A percentile compares a stretch with the other conserved stretches of the same genome.
Evolutionary conservation across 805 yeast species (phyloP).

Genomic region (Lipomyces kockii): DNA sequence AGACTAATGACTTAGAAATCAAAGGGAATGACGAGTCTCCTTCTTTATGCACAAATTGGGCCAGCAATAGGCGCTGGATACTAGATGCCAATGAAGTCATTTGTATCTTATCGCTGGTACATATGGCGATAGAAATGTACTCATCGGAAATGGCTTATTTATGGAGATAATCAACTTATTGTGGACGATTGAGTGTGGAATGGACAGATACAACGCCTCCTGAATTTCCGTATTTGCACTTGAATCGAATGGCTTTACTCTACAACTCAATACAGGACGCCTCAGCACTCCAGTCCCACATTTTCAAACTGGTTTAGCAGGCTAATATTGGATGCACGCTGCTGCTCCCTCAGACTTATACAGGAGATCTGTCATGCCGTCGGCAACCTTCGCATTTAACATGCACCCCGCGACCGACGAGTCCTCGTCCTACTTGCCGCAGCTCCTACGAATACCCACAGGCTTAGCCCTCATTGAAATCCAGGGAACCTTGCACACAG

Average conservation of each 20-base stretch:
- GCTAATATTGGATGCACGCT: background rate
- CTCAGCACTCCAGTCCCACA: background rate
- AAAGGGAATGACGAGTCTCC: constrained; percentile 37
- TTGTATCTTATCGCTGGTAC: background rate
- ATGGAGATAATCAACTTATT: background rate
- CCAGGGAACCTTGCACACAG: constrained; percentile 35
- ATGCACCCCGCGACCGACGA: constrained; percentile 15
- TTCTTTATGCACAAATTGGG: constrained; percentile 38
- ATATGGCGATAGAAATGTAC: background rate
- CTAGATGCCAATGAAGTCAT: constrained; percentile 24
- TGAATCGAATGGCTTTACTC: no score
- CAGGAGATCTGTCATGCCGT: constrained; percentile 20
- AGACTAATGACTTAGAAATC: constrained; percentile 33
- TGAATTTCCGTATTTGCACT: no score
- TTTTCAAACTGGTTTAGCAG: background rate
- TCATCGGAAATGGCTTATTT: background rate
- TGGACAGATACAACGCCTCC: no score
- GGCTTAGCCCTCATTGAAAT: constrained; percentile 38
- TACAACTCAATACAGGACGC: no score
- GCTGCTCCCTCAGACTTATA: background rate
- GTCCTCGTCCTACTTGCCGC: constrained; percentile 7
- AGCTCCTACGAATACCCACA: constrained; percentile 33
- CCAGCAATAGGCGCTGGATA: constrained; percentile 37
- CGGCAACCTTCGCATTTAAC: constrained; percentile 18
- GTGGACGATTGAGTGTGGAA: no score